Evolutionary conservation across 2,329 filamentous ascomycete species (phyloP), one percentile per base, ranked within the genome.

Genomic region (Helotiales sp.): DNA sequence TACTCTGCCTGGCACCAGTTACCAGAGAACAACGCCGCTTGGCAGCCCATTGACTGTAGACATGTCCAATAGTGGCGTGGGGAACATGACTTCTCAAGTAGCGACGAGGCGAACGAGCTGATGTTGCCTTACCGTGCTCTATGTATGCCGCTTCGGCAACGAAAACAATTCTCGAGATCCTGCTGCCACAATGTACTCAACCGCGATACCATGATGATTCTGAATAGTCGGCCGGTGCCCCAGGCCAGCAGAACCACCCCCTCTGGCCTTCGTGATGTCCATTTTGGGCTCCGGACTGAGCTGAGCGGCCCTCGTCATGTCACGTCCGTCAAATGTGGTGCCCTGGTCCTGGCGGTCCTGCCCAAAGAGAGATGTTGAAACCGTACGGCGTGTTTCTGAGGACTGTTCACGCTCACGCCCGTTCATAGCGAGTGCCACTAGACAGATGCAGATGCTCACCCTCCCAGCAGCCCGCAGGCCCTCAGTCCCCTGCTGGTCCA

Each of bases 231-330:
- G 22, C 40, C 10, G 22, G 7, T 44, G 19, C 54, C 52, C 53
- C 31, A 27, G 44, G 49, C 40, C 52, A 57, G 42, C 55, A 49
- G 29, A 46, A 57, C 51, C 55, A 55, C 44, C 52, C 27, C 38
- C 52, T 55, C 53, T 49, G 55, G 54, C 53, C 57, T 58, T 63
- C 54, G 15, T 38, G 34, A 5, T 38, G 34, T 33, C 34, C 34
- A 7, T 38, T 38, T 38, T n/a, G 34, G 15, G 34, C 34, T 38
- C 15, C n/a, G 13, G 15, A 38, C n/a, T n/a, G n/a, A 17, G n/a
- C 34, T 17, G 4, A 38, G 34, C 34, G 34, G 34, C n/a, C 34
- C 34, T 17, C 44, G 44, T 47, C 44, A 47, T 30, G 44, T 30
- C 44, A 30, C 29, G 29, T 25, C 17, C 44, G 44, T 29, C 46